Conservation (phyloP, 495 filamentous ascomycete genomes). For the Sordaria brevicollis region DNA sequence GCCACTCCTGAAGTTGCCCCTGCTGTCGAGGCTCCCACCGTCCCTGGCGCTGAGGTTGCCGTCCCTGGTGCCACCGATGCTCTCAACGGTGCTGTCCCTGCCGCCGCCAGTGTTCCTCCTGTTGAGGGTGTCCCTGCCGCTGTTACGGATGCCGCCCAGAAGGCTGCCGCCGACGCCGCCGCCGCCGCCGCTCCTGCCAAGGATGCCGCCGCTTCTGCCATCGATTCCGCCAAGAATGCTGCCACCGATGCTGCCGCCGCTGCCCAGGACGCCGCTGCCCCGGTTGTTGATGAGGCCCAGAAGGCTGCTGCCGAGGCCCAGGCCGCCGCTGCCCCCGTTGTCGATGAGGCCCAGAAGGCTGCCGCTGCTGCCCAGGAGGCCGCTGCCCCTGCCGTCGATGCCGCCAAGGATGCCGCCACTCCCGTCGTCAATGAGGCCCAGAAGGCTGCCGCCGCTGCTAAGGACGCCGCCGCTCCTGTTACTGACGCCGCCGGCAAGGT, state of each 20-base stretch:
- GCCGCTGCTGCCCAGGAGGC: constrained; percentile 76
- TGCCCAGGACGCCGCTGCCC: constrained; percentile 65
- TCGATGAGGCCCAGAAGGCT: no score
- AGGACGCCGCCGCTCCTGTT: background rate
- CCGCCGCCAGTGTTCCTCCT: background rate
- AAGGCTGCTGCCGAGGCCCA: no score
- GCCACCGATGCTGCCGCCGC: no score
- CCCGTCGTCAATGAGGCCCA: background rate
- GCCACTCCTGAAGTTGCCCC: background rate
- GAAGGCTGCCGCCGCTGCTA: background rate
- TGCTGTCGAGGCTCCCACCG: background rate
- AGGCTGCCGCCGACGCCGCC: no score
- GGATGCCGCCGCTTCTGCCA: no score
- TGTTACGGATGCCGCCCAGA: no score
- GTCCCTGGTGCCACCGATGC: background rate
- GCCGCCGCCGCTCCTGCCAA: no score
- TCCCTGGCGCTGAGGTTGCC: background rate
- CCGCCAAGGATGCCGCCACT: background rate
- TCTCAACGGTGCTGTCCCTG: background rate
- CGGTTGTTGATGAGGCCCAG: background rate
- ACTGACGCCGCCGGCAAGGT: background rate
- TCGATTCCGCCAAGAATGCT: no score
- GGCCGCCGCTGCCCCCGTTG: no score
- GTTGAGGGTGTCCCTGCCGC: background rate
- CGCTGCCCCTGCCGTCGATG: constrained; percentile 26